A percentile compares a stretch with the other conserved stretches of the same genome.
These are phyloP conservation scores for Alectoria sarmentosa DNA, from an alignment of 495 filamentous ascomycete genomes.

Conservation along the genomic window DNA sequence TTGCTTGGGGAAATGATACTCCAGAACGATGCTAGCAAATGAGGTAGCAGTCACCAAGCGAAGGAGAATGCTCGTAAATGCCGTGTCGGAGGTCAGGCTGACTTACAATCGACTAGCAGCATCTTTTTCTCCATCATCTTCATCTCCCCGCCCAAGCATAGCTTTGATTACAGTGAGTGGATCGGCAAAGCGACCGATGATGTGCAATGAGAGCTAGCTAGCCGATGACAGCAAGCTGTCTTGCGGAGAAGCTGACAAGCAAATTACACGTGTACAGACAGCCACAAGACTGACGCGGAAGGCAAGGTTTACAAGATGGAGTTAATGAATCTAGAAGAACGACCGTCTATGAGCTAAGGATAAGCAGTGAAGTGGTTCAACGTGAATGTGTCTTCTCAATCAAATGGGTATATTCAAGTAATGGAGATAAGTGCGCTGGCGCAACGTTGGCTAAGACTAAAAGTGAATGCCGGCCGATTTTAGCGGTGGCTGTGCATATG, in stretches of 20 bases:
- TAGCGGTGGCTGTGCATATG: not conserved
- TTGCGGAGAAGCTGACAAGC: not conserved
- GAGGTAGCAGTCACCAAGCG: no score
- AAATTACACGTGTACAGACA: conserved; percentile 5
- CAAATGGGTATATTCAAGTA: no score
- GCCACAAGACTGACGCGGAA: conserved; percentile 8
- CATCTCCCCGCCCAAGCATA: conserved; percentile 40
- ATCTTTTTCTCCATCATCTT: conserved; percentile 74
- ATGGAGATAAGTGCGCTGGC: not conserved
- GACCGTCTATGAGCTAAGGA: not conserved
- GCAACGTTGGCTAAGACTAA: not conserved
- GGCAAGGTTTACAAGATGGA: no score
- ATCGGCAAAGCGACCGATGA: conserved; percentile 4
- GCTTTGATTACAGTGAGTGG: conserved; percentile 28
- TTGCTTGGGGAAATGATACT: not conserved
- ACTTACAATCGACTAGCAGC: conserved; percentile 83
- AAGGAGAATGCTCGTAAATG: not conserved
- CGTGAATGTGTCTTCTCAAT: conserved; percentile 3
- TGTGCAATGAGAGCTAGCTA: conserved; percentile 5
- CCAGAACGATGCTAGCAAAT: not conserved
- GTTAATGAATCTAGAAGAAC: not conserved
- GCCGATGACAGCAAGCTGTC: not conserved
- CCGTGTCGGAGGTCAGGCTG: not conserved
- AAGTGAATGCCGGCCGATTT: not conserved
- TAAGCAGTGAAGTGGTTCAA: not conserved